Percentiles rank a stretch among this genome's conserved stretches.
These are phyloP conservation scores for Rubus parviflorus DNA, from an alignment of 306 rosid genomes.

Conservation along the genomic window DNA sequence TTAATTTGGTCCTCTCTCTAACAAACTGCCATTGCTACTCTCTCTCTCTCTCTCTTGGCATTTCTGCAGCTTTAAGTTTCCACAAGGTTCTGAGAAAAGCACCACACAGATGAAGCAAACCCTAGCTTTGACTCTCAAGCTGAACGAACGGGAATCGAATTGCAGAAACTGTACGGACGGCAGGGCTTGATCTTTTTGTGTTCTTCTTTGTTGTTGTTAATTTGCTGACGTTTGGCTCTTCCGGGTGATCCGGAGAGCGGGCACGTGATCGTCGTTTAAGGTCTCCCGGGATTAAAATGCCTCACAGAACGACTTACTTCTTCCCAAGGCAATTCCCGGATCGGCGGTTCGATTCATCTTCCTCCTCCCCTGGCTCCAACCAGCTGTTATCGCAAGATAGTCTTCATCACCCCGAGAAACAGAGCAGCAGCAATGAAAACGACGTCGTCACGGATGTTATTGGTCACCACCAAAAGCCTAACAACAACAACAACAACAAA, in stretches of 20 bases:
- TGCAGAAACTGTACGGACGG: neutral
- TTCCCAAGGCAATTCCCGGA: constrained; percentile 92
- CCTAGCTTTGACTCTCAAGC: neutral
- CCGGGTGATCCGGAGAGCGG: neutral
- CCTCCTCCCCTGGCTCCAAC: constrained; percentile 39
- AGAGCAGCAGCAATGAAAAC: constrained; percentile 31
- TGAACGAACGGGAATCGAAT: too few relatives aligned
- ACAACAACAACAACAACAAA: neutral
- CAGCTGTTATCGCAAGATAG: constrained; percentile 19
- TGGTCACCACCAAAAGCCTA: neutral
- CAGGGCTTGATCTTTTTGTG: neutral
- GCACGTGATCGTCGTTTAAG: neutral
- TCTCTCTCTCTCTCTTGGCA: neutral
- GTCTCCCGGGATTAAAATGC: constrained; percentile 43
- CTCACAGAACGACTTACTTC: constrained; percentile 93
- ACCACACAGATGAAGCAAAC: neutral
- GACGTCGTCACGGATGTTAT: constrained; percentile 31
- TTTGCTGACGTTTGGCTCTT: neutral
- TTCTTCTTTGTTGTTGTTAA: neutral
- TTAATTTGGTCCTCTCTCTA: constrained; percentile 12
- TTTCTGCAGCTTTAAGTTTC: neutral
- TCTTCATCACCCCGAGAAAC: constrained; percentile 50
- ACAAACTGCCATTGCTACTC: neutral
- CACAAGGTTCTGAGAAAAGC: neutral
- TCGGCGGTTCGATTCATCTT: constrained; percentile 50